Percentiles rank a stretch among this genome's conserved stretches.
These are phyloP conservation scores for Botrytis squamosa DNA, from an alignment of 2,329 filamentous ascomycete genomes.

Conservation along the genomic window DNA sequence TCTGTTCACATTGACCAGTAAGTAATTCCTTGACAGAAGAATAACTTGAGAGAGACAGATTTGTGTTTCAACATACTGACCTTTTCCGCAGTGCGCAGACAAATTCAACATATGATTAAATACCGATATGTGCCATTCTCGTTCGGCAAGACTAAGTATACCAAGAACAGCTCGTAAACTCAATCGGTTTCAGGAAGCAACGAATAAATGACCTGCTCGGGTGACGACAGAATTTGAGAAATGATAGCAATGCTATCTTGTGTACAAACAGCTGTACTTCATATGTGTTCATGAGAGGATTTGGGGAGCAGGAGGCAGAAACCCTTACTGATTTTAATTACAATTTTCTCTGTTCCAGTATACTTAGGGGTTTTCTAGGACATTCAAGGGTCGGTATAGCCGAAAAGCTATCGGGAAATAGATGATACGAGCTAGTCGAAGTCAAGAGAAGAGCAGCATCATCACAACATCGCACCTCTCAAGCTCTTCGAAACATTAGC, in stretches of 20 bases:
- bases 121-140: constrained; percentile 97
- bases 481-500: neutral
- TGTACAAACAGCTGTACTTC: constrained; percentile 25
- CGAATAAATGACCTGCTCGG: constrained; percentile 10
- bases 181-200: constrained; percentile 1
- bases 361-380: constrained; percentile 23
- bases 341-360: constrained; percentile 27
- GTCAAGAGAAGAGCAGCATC: neutral
- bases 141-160: constrained; percentile 82
- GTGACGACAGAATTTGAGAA: constrained; percentile 12
- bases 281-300: constrained; percentile 17
- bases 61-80: constrained; percentile 22
- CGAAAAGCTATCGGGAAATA: constrained; percentile 17
- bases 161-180: constrained; percentile 53
- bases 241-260: constrained; percentile 20
- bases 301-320: constrained; percentile 19
- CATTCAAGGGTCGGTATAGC: constrained; percentile 14
- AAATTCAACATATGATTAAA: constrained; percentile 99
- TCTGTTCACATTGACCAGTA: constrained; percentile 91
- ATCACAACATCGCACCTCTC: neutral
- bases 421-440: constrained; percentile 1
- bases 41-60: neutral
- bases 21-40: constrained; percentile 40
- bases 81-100: constrained; percentile 74
- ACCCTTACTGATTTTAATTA: constrained; percentile 32